These are phyloP conservation scores for Flaveria trinervia DNA, from an alignment of 129 eudicot genomes.

Conservation along the genomic window DNA sequence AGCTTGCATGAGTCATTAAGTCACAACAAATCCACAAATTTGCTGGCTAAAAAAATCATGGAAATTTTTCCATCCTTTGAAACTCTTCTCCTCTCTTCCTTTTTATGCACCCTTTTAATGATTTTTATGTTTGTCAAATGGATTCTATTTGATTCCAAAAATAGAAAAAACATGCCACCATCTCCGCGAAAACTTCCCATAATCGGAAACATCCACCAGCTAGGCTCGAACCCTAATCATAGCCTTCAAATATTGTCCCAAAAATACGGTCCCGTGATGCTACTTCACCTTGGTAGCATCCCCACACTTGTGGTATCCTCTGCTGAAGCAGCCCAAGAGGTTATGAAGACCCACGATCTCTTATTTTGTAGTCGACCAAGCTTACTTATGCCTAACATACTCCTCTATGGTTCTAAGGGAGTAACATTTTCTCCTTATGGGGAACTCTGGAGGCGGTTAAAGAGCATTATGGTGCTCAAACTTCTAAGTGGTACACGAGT, in stretches of 20 bases:
- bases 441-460: background rate
- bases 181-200: background rate
- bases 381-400: background rate
- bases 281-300: conserved; percentile 7
- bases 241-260: conserved; percentile 5
- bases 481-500: conserved; percentile 4
- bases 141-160: background rate
- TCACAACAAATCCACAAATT: background rate
- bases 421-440: background rate
- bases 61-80: background rate
- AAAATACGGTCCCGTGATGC: conserved; percentile 2
- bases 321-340: conserved; percentile 4
- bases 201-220: conserved; percentile 8
- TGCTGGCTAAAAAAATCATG: background rate
- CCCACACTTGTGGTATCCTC: conserved; percentile 15
- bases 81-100: background rate
- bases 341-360: conserved; percentile 8
- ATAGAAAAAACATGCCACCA: background rate
- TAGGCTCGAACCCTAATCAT: conserved; percentile 4
- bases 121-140: background rate
- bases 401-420: background rate
- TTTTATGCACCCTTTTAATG: background rate
- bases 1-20: background rate
- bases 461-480: background rate
- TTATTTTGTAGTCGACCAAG: conserved; percentile 2